Evolutionary conservation across 768 basidiomycete genomes (phyloP), one percentile per base, ranked within the genome.

Genomic region (Amanita polypyramis): DNA sequence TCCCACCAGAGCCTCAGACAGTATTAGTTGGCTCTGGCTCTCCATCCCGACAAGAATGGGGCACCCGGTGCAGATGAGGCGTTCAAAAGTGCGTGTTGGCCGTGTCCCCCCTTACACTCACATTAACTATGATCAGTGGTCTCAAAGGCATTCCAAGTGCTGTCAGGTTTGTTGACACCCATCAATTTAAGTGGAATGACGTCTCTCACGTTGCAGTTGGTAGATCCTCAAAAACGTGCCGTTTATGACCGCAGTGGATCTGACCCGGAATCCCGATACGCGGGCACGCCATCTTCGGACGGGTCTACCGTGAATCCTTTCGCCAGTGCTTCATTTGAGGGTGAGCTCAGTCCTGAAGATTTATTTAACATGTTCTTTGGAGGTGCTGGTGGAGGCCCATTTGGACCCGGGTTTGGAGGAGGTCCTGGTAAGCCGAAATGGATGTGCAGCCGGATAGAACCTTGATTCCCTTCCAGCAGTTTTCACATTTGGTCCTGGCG

Each of bases 321-420:
- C 50, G 67, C 69, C 20, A 68, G 72, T 5, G 69, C 70, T 14
- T 68, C 68, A 1, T 88, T 84, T 57, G 85, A 88, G 10, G 80
- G 79, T 47, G 94, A 97, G 65, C 70, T 98, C 55, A 93, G 86
- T 49, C 93, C 95, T 4, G 95, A 97, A 65, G 95, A 97, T 50
- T 61, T 98, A 48, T 98, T 98, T 70, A 95, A 97, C 60, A 93
- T 95, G 87, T 96, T 98, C 77, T 98, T 98, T 62, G 91, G 92
- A 11, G 85, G 84, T 19, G 73, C 91, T 14, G 85, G 85, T 19
- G 73, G 75, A 1, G 74, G 71, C 49, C 72, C 70, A 23, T 60
- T 64, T 52, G 48, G 76, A 5, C 64, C 65, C 30, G 65, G 66
- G 27, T 76, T 80, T 60, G 77, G 80, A n/a, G 70, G 75, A 9